Conservation (phyloP, 805 yeast genomes). For the Candida gorgasii region DNA sequence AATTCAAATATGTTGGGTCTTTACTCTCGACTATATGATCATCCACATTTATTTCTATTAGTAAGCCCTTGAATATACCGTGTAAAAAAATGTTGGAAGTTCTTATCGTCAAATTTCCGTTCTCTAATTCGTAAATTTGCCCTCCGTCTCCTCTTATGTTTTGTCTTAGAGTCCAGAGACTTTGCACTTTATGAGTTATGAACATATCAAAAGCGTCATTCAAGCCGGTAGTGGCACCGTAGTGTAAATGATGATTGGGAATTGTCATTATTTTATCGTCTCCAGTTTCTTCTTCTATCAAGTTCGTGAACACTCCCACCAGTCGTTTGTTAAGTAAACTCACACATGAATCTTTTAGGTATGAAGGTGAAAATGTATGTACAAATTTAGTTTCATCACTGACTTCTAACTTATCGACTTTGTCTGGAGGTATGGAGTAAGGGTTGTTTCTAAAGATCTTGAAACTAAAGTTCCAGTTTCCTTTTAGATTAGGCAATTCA, state of each 20-base stretch:
- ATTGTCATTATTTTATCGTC: constrained; percentile 24
- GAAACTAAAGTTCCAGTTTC: constrained; percentile 68
- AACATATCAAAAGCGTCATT: constrained; percentile 60
- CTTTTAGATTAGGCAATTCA: constrained; percentile 60
- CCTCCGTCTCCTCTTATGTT: constrained; percentile 77
- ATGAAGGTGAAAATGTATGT: constrained; percentile 53
- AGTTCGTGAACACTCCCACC: constrained; percentile 35
- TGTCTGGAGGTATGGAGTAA: constrained; percentile 45
- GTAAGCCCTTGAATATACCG: constrained; percentile 70
- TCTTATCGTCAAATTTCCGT: constrained; percentile 54
- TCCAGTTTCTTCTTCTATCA: constrained; percentile 33
- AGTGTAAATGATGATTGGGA: constrained; percentile 41
- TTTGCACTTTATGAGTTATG: constrained; percentile 57
- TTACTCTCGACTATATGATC: constrained; percentile 19
- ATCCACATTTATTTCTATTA: constrained; percentile 55
- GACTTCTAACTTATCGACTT: constrained; percentile 24
- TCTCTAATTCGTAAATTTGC: constrained; percentile 55
- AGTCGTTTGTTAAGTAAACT: constrained; percentile 48
- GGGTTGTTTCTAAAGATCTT: constrained; percentile 68
- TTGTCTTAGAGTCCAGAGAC: constrained; percentile 71
- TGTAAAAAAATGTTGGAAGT: constrained; percentile 73
- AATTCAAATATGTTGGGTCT: constrained; percentile 13
- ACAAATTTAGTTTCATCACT: constrained; percentile 46
- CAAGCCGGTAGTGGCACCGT: constrained; percentile 55
- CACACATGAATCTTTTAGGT: constrained; percentile 47